Evolutionary conservation across 768 basidiomycete genomes (phyloP).

Genomic region (Collybia sordida): DNA sequence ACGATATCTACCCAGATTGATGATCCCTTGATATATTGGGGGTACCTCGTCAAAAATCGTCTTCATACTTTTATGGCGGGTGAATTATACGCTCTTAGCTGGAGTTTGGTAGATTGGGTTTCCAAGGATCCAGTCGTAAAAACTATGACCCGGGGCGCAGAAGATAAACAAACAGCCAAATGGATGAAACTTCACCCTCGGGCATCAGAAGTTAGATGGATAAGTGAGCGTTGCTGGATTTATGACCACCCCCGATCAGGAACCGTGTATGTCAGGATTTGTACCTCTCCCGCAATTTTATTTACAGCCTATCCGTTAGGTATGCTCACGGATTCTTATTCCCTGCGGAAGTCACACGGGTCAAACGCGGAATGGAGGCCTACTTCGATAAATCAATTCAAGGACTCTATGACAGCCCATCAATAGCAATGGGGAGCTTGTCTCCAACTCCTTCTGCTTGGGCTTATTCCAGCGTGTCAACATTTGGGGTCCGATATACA

Average conservation of each 20-base stretch:
- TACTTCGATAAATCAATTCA: conserved; percentile 47
- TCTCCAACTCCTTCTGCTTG: conserved; percentile 52
- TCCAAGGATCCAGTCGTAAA: conserved; percentile 73
- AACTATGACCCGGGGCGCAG: conserved; percentile 71
- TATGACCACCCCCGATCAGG: conserved; percentile 96
- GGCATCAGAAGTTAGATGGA: conserved; percentile 80
- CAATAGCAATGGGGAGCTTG: conserved; percentile 23
- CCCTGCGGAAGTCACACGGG: conserved; percentile 79
- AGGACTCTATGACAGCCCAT: conserved; percentile 28
- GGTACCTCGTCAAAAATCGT: conserved; percentile 85
- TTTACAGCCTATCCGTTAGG: conserved; percentile 33
- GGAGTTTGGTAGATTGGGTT: conserved; percentile 85
- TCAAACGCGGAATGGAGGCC: conserved; percentile 54
- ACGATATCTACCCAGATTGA: conserved; percentile 16
- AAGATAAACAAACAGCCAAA: conserved; percentile 90
- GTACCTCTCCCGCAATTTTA: conserved; percentile 5
- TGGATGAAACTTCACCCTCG: conserved; percentile 91
- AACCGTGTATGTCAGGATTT: conserved; percentile 68
- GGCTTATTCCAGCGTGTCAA: conserved; percentile 84
- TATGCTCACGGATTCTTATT: conserved; percentile 96
- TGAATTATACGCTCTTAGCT: conserved; percentile 88
- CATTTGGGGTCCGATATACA: conserved; percentile 75
- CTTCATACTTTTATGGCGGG: conserved; percentile 94
- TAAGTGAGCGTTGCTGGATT: conserved; percentile 93
- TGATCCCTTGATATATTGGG: conserved; percentile 85